Base-by-base conservation (phyloP, 371 early-diverging fungal species). In the Phascolomyces articulosus region DNA sequence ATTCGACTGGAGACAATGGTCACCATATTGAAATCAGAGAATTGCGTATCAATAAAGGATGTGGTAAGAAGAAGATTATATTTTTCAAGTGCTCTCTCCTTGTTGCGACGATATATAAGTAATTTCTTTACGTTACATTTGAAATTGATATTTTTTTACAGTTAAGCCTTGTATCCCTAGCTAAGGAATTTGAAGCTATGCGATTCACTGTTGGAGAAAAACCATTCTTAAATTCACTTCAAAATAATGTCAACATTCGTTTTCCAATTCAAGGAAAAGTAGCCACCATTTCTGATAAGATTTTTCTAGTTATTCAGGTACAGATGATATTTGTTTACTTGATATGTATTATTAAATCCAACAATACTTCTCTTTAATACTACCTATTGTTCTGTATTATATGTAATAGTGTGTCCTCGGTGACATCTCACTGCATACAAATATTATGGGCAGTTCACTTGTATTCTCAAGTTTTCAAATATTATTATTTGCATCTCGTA, bases 131-230 rank as follows among this genome's bases (percentile, higher is more conserved):
- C n/a, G n/a, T n/a, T n/a, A n/a, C n/a, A n/a, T n/a, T n/a, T n/a
- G n/a, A n/a, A n/a, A n/a, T n/a, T n/a, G n/a, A n/a, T n/a, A n/a
- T 13, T 38, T 38, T 38, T 38, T 38, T 13, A 38, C 60, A 83
- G 85, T 69, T 88, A 2, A 61, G 71, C 2, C n/a, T 79, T 3
- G 41, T 88, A 7, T 65, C 75, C 29, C 61, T 68, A 9, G 72
- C 81, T n/a, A 73, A 77, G 40, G 88, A 88, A 65, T 80, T 83
- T 62, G 62, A 67, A 2, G 69, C 67, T 3, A 34, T 78, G 23
- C 63, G 84, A 41, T 76, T 79, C 38, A 66, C 76, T 16, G 26
- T 67, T 3, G 85, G 83, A 11, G 89, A 87, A 31, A 85, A 83
- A 60, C 62, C 72, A 1, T 69, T 78, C 47, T 69, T 87, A 20